Percentiles rank a stretch among this genome's conserved stretches.
Evolutionary conservation across 2,329 filamentous ascomycete species (phyloP).

Genomic region (Phyllosticta citrichinensis): DNA sequence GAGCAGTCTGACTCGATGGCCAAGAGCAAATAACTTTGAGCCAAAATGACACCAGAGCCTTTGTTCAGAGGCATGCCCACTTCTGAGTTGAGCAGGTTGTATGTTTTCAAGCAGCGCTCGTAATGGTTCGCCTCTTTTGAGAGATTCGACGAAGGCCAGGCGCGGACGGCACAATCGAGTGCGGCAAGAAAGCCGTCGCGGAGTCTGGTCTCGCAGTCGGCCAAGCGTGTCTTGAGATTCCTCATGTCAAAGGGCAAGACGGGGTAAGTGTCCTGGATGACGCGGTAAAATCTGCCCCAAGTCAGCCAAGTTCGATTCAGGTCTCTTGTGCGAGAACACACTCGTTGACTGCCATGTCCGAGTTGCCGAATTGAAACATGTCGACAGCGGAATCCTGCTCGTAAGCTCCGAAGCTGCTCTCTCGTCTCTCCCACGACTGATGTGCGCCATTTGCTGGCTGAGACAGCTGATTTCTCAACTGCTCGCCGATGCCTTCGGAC

Average conservation of each 20-base stretch:
- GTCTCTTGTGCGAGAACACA: not conserved
- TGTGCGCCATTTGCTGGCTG: constrained; percentile 11
- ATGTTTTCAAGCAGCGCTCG: constrained; percentile 13
- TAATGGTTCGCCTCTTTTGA: constrained; percentile 3
- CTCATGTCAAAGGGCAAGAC: constrained; percentile 24
- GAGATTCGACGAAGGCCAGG: constrained; percentile 18
- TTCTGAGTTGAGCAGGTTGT: constrained; percentile 17
- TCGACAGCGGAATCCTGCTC: constrained; percentile 15
- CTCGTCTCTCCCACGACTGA: constrained; percentile 20
- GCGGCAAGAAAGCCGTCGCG: constrained; percentile 27
- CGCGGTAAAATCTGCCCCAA: constrained; percentile 22
- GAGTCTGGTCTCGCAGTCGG: constrained; percentile 24
- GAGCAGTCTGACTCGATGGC: constrained; percentile 25
- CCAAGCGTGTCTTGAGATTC: constrained; percentile 22
- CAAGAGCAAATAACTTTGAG: constrained; percentile 19
- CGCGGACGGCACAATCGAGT: constrained; percentile 24
- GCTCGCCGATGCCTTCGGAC: constrained; percentile 26
- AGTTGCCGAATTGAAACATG: constrained; percentile 21
- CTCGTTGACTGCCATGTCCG: constrained; percentile 10
- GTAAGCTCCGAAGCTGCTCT: constrained; percentile 1
- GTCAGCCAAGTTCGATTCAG: constrained; percentile 11
- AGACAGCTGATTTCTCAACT: constrained; percentile 17
- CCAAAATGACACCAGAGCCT: constrained; percentile 25
- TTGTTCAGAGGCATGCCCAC: constrained; percentile 22
- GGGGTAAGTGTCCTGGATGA: constrained; percentile 26